Evolutionary conservation across 148 eudicot species (phyloP).

Genomic region (Mesembryanthemum crystallinum): DNA sequence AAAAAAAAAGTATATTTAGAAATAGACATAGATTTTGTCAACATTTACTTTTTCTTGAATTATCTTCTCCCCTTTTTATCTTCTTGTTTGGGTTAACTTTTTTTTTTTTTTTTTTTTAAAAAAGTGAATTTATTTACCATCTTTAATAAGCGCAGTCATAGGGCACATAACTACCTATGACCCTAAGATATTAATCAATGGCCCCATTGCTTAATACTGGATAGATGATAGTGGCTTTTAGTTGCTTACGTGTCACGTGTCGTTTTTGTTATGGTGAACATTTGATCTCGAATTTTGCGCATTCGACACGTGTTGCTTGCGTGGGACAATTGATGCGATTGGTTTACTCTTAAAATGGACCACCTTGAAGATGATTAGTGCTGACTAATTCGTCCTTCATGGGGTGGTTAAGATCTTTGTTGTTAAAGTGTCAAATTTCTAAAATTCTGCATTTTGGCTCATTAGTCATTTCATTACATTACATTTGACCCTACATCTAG

Average conservation of each 20-base stretch:
- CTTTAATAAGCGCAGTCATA: not conserved
- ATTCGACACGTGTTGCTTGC: constrained; percentile 11
- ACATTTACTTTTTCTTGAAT: not conserved
- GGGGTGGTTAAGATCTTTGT: constrained; percentile 21
- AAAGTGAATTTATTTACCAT: too few species aligned
- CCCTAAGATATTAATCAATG: constrained; percentile 11
- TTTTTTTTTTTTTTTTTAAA: too few species aligned
- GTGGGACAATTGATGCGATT: constrained; percentile 8
- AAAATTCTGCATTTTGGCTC: constrained; percentile 1
- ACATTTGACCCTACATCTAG: too few species aligned
- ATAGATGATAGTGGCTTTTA: not conserved
- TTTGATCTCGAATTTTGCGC: not conserved
- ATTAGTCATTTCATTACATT: not conserved
- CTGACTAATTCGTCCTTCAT: constrained; percentile 18
- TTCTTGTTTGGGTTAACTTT: not conserved
- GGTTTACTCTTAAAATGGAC: constrained; percentile 1
- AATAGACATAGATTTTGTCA: not conserved
- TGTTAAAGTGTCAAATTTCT: not conserved
- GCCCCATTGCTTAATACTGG: not conserved
- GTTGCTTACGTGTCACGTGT: constrained; percentile 14
- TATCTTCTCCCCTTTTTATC: not conserved
- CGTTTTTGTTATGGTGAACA: not conserved
- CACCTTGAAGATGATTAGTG: constrained; percentile 10
- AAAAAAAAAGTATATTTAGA: not conserved
- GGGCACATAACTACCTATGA: constrained; percentile 15